Conservation (phyloP, 2,329 filamentous ascomycete genomes). For the Arthrobotrys musiformis region DNA sequence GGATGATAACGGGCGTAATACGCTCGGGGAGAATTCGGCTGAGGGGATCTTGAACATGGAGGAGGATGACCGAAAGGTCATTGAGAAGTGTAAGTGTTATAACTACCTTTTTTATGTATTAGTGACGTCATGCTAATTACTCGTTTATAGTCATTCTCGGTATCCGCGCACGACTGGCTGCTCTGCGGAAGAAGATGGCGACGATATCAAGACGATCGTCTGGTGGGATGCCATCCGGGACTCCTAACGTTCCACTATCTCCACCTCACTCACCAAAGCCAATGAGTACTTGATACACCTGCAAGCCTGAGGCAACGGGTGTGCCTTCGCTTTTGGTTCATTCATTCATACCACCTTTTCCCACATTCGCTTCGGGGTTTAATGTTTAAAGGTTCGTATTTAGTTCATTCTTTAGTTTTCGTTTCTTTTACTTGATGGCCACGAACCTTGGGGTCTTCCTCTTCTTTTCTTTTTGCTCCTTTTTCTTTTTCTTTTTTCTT, state of each 20-base stretch:
- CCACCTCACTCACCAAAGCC: slow-evolving; percentile 53
- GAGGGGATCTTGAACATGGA: slow-evolving; percentile 63
- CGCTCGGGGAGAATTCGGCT: slow-evolving; percentile 57
- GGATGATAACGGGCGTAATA: slow-evolving; percentile 67
- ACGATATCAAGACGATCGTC: slow-evolving; percentile 65
- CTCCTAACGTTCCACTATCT: slow-evolving; percentile 34
- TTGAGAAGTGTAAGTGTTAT: slow-evolving; percentile 66
- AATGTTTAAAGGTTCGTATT: slow-evolving; percentile 52
- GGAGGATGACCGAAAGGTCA: slow-evolving; percentile 65
- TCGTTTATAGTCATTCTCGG: slow-evolving; percentile 64
- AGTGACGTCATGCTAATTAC: slow-evolving; percentile 57
- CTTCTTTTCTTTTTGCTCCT: not conserved
- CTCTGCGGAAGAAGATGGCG: slow-evolving; percentile 66
- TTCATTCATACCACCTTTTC: slow-evolving; percentile 21
- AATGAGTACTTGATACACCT: slow-evolving; percentile 29
- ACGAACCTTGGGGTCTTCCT: slow-evolving; percentile 6
- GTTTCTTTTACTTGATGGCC: not conserved
- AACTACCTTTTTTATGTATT: not conserved
- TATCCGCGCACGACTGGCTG: slow-evolving; percentile 65
- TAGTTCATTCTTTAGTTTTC: slow-evolving; percentile 22
- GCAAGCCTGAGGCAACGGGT: not conserved
- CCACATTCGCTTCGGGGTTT: slow-evolving; percentile 21
- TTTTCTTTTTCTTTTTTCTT: not conserved
- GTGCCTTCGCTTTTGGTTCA: slow-evolving; percentile 25
- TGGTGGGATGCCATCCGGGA: slow-evolving; percentile 57